A percentile compares a stretch with the other conserved stretches of the same genome.
Evolutionary conservation across 169 alveolate species (phyloP).

Genomic region (Plasmodium inui): DNA sequence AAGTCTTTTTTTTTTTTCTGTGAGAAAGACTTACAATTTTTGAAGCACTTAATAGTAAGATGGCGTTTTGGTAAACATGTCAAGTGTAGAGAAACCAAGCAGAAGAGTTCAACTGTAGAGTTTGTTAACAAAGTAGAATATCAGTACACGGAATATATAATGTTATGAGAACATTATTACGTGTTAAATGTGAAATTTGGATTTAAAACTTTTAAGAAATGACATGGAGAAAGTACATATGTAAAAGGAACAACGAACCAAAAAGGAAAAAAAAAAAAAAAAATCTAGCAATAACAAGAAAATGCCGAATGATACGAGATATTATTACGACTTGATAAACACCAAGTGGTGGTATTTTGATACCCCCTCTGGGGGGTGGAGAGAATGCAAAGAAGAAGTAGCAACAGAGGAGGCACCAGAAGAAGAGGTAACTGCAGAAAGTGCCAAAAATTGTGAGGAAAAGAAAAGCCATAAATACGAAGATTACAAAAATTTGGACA

Average conservation of each 20-base stretch:
- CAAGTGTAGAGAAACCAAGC: not conserved
- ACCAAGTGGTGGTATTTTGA: conserved; percentile 70
- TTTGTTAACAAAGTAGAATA: not conserved
- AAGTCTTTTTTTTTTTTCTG: not conserved
- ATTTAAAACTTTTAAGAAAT: not conserved
- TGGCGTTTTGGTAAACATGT: not conserved
- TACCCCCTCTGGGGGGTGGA: conserved; percentile 30
- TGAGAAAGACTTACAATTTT: not conserved
- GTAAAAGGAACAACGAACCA: not conserved
- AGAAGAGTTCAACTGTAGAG: not conserved
- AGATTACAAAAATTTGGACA: not conserved
- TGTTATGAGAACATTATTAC: not conserved
- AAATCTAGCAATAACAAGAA: not conserved
- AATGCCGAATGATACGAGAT: conserved; percentile 40
- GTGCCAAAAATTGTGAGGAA: not conserved
- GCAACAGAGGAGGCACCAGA: conserved; percentile 3
- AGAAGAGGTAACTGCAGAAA: not conserved
- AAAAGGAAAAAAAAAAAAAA: not conserved
- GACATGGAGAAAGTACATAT: not conserved
- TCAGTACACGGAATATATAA: not conserved
- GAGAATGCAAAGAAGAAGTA: conserved; percentile 5
- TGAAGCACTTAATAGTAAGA: not conserved
- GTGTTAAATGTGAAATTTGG: not conserved
- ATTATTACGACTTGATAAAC: conserved; percentile 32
- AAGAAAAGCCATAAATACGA: not conserved